Evolutionary conservation across 768 basidiomycete genomes (phyloP), one percentile per base, ranked within the genome.

Genomic region (Candolleomyces aberdarensis): DNA sequence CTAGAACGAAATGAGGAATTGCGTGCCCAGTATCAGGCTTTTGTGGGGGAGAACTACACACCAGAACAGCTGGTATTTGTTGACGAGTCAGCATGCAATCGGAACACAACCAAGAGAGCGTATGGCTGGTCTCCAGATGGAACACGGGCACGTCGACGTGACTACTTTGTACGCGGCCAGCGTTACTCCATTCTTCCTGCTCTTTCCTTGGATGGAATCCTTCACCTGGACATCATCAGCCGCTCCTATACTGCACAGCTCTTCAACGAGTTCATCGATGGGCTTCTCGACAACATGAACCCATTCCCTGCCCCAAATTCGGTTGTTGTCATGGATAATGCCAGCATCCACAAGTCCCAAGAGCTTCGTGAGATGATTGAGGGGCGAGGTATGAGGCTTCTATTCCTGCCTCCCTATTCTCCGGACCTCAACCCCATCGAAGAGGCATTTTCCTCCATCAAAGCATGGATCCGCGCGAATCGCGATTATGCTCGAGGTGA

Each of bases 251-350:
- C 19, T 4, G 1, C 8, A 4, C 2, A 14, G 3, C 20, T 20
- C 9, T 51, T 51, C 15, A 31, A 20, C 10, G 14, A 29, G 4
- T 51, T 51, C 15, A 51, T 51, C 20, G n/a, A 17, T 5, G 26
- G 49, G 1, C 49, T 75, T 2, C 61, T 73, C 13, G 69, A 70
- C 26, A 52, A 62, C 17, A 75, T 76, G 73, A 66, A 75, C 41
- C 72, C 69, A 5, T 76, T 52, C 31, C 71, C 72, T 13, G 57
- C 36, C 0, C 61, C 64, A 3, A 67, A 70, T 40, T 73, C 68
- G 7, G 72, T 77, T 11, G 60, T 76, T 53, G 64, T 77, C 6
- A 69, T 73, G 62, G 72, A 76, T 55, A 77, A 76, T 60, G 71
- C 69, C 46, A 56, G 57, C 15, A 76, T 76, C 22, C 76, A 77